Percentiles rank a stretch among this genome's conserved stretches.
Evolutionary conservation across 2,329 filamentous ascomycete genomes (phyloP).

Genomic region (Talaromyces verruculosus): DNA sequence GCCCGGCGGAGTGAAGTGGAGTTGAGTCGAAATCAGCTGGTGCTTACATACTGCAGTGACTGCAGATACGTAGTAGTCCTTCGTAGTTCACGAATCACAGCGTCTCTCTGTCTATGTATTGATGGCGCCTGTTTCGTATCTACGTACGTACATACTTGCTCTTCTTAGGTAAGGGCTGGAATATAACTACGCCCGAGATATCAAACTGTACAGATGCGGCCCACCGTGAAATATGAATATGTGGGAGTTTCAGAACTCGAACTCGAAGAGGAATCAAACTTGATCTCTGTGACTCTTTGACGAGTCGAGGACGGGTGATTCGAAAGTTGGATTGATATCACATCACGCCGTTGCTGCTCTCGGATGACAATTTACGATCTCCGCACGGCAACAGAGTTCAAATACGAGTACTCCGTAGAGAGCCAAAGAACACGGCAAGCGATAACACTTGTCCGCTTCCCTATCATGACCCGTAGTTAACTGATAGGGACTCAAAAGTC

Average conservation of each 20-base stretch:
- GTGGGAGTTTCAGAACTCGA: background rate
- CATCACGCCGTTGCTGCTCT: background rate
- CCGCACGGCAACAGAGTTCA: background rate
- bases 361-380: background rate
- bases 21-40: background rate
- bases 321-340: background rate
- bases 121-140: background rate
- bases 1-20: background rate
- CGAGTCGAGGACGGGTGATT: background rate
- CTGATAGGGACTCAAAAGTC: background rate
- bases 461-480: background rate
- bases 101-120: background rate
- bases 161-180: background rate
- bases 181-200: background rate
- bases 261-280: background rate
- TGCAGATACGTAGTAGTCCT: background rate
- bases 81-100: background rate
- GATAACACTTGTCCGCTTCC: background rate
- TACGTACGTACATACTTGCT: background rate
- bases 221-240: background rate
- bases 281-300: background rate
- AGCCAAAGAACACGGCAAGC: background rate
- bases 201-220: constrained; percentile 6
- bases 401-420: background rate
- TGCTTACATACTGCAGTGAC: background rate